phyloP scores from a whole-genome alignment of 2,329 filamentous ascomycete species.

The Coleophoma crateriformis region DNA sequence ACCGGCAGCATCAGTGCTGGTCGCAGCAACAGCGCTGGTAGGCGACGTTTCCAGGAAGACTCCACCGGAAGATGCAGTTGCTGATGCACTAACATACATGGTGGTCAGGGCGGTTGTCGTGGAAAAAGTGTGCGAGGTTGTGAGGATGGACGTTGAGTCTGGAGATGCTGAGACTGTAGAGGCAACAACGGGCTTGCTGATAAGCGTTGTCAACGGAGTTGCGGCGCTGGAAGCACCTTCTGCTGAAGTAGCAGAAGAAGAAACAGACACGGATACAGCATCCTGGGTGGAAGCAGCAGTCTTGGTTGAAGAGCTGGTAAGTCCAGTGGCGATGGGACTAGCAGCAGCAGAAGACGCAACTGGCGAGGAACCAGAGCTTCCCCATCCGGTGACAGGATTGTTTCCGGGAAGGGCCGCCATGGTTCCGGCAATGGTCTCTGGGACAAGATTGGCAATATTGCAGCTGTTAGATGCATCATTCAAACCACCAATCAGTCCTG shows the following conservation, averaged over 20 bases:
- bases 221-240: too few species aligned
- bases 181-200: background rate
- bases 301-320: slow-evolving; percentile 1
- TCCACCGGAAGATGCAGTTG: background rate
- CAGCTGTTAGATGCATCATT: slow-evolving; percentile 43
- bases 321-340: background rate
- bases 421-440: slow-evolving; percentile 38
- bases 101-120: background rate
- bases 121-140: background rate
- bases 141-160: background rate
- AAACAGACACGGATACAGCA: too few species aligned
- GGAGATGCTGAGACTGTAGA: background rate
- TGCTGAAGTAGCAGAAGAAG: background rate
- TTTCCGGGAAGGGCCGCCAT: slow-evolving; percentile 47
- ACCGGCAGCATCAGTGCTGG: slow-evolving; percentile 1
- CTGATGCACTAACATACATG: background rate
- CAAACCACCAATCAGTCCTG: slow-evolving; percentile 46
- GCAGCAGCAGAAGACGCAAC: slow-evolving; percentile 4
- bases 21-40: background rate
- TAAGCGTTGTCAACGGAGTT: background rate
- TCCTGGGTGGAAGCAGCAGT: background rate
- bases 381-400: slow-evolving; percentile 49
- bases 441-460: slow-evolving; percentile 40
- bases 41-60: background rate
- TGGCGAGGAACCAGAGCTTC: slow-evolving; percentile 6